Evolutionary conservation across 1,139 yeast species (phyloP), one percentile per base, ranked within the genome.

Genomic region (Torulaspora globosa): DNA sequence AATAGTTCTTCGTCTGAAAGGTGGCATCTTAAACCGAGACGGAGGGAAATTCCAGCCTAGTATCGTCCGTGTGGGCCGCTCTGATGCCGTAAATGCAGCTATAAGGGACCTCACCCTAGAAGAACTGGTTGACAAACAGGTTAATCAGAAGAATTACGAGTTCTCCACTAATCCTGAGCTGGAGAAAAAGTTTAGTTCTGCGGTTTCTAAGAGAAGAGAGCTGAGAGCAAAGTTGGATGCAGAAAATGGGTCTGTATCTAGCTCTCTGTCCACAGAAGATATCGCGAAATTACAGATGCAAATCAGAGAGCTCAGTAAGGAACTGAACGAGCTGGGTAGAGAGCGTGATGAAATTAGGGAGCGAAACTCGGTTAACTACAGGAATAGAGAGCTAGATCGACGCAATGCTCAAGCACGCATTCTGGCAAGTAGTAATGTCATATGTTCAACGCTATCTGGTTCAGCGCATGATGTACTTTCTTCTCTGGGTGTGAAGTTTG

Each of bases 371-470:
- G 78, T 84, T 37, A 82, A 81, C 8, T 75, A 75, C 50, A 78
- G 97, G 59, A 82, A 82, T 40, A 74, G 86, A 53, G 97, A 92
- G 57, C 77, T 85, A 43, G 90, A 85, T 55, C 77, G 84, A 61
- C 73, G 94, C 49, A 80, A 82, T 50, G 70, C 82, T 3, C 97
- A 89, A 62, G 82, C 82, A 9, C 78, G 79, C 49, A 78, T 90
- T 34, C 70, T 92, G 49, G 75, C 76, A 29, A 78, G 77, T n/a
- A 90, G 97, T 9, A 90, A 89, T 52, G 80, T 94, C 34, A 85
- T 94, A 31, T 94, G 98, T 61, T 75, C 97, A 0, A 94, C 99
- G 0, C 71, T 94, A 35, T 89, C 97, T 0, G 98, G 97, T 16
- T 82, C 97, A 2, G 97, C 98, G 0, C 96, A 89, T 68, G 94